Evolutionary conservation across 75 land plant genomes (phyloP).

Genomic region (Cryptomeria japonica): DNA sequence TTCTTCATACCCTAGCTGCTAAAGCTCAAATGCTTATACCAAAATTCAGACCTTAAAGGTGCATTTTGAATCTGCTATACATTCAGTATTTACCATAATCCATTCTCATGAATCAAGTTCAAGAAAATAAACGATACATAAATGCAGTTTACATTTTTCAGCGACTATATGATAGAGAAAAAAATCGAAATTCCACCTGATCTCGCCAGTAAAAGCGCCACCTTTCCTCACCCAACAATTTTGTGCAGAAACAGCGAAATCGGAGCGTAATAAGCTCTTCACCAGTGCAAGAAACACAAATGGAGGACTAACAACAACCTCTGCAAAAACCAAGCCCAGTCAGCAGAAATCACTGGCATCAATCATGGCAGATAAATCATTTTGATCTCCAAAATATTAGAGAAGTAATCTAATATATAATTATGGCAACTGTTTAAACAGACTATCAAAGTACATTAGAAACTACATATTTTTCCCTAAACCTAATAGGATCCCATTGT

Average conservation of each 20-base stretch:
- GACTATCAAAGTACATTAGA: not conserved
- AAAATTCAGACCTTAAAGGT: not conserved
- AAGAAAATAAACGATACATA: not conserved
- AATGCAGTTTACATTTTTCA: not conserved
- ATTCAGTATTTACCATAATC: not conserved
- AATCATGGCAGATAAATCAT: not conserved
- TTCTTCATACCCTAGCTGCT: not conserved
- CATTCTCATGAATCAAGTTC: not conserved
- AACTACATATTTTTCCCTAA: not conserved
- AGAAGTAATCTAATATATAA: not conserved
- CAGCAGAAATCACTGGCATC: conserved; percentile 6
- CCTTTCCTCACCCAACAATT: conserved; percentile 96
- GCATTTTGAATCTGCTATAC: not conserved
- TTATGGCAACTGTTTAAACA: not conserved
- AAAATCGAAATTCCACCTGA: conserved; percentile 53
- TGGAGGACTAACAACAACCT: conserved; percentile 82
- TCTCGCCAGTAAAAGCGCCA: conserved; percentile 93
- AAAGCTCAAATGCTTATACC: not conserved
- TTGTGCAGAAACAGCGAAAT: conserved; percentile 87
- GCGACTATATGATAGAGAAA: not conserved
- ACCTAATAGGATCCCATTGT: not conserved
- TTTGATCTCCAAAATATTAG: not conserved
- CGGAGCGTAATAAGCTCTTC: conserved; percentile 67
- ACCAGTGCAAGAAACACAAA: conserved; percentile 77
- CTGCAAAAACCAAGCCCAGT: conserved; percentile 38